Percentiles rank a stretch among this genome's conserved stretches.
phyloP scores from a whole-genome alignment of 2,329 filamentous ascomycete species.

The Penicillium decumbens region DNA sequence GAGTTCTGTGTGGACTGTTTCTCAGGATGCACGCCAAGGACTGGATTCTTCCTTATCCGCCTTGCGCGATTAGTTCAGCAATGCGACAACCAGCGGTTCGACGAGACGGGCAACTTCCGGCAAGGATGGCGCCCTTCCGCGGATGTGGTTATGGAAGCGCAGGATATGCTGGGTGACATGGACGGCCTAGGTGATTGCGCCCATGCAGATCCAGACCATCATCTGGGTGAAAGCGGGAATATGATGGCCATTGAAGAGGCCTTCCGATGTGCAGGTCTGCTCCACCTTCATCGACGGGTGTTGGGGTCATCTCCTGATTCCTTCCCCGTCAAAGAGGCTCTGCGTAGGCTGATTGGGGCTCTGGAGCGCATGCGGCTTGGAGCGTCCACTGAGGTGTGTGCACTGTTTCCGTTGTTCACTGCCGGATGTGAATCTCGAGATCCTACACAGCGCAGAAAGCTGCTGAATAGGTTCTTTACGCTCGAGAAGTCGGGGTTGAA shows the following conservation, averaged over 20 bases:
- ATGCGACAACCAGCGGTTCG: constrained; percentile 63
- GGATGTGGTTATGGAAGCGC: constrained; percentile 54
- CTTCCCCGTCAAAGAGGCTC: constrained; percentile 57
- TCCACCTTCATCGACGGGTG: constrained; percentile 71
- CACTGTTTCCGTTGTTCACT: constrained; percentile 77
- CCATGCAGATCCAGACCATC: constrained; percentile 40
- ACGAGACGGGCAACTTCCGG: constrained; percentile 48
- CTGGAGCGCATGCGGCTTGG: constrained; percentile 60
- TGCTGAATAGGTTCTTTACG: constrained; percentile 61
- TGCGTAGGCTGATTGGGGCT: constrained; percentile 59
- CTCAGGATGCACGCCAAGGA: constrained; percentile 70
- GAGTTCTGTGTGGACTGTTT: constrained; percentile 73
- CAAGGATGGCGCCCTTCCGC: constrained; percentile 56
- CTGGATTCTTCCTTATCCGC: constrained; percentile 64
- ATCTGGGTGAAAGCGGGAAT: constrained; percentile 42
- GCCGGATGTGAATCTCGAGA: constrained; percentile 69
- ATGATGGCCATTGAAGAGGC: constrained; percentile 67
- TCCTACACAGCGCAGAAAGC: constrained; percentile 52
- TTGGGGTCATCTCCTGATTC: constrained; percentile 58
- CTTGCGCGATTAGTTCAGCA: constrained; percentile 66
- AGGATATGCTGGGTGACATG: constrained; percentile 58
- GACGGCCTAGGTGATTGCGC: constrained; percentile 49
- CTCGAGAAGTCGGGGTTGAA: constrained; percentile 72
- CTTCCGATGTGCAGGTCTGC: constrained; percentile 72
- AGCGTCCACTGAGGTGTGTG: constrained; percentile 67